These are phyloP conservation scores for Forsythia suspensa DNA, from an alignment of 257 asterid genomes.

Conservation along the genomic window DNA sequence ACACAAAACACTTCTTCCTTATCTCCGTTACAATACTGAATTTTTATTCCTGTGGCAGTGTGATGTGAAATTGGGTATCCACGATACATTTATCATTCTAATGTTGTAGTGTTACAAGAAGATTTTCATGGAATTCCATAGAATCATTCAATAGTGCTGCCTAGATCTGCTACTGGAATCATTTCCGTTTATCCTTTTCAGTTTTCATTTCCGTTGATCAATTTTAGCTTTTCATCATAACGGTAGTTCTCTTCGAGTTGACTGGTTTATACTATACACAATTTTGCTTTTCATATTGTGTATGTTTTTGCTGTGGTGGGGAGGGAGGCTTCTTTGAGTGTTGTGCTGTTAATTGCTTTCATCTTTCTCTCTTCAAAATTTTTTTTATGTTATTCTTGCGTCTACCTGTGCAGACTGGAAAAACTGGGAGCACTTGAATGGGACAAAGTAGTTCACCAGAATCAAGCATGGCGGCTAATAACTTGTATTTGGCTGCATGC, in stretches of 20 bases:
- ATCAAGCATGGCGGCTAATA: slow-evolving; percentile 85
- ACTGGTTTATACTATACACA: neutral
- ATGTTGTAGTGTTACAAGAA: too few species aligned
- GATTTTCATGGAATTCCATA: too few species aligned
- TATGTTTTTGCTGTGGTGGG: neutral
- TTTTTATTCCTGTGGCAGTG: too few species aligned
- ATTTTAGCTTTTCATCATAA: neutral
- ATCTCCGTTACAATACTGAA: too few species aligned
- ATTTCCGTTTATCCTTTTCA: neutral
- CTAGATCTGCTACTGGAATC: neutral
- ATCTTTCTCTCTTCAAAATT: neutral
- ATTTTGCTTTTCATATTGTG: neutral
- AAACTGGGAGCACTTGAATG: slow-evolving; percentile 80
- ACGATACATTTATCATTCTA: too few species aligned
- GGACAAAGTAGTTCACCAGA: slow-evolving; percentile 64
- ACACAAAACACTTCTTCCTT: too few species aligned
- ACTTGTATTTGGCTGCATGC: slow-evolving; percentile 93
- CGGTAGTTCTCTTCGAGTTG: neutral
- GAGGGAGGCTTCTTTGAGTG: neutral
- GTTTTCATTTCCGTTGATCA: neutral
- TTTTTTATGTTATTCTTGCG: neutral
- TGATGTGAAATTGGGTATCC: too few species aligned
- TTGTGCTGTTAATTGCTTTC: slow-evolving; percentile 3
- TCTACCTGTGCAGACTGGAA: slow-evolving; percentile 53
- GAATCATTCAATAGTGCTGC: too few species aligned